A percentile compares a stretch with the other conserved stretches of the same genome.
Conservation (phyloP, 1,284 basidiomycete genomes). For the Paramarasmius palmivorus region DNA sequence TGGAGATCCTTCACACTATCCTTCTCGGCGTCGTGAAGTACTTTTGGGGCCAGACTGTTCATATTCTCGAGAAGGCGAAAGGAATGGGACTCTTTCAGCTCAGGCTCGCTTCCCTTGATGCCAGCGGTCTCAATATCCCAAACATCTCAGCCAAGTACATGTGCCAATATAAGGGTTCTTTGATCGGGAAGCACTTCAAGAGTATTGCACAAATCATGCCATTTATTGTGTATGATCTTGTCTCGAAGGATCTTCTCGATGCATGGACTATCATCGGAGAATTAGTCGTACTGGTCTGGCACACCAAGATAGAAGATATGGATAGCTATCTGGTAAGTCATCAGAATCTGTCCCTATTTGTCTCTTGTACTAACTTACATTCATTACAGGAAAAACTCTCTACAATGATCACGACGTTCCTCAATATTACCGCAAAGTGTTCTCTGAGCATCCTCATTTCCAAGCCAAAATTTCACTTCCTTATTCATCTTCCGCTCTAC, state of each 20-base stretch:
- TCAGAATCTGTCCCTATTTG: too few species aligned
- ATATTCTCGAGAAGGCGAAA: slow-evolving; percentile 8
- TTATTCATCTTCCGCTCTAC: slow-evolving; percentile 20
- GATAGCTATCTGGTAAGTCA: slow-evolving; percentile 14
- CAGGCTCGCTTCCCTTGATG: slow-evolving; percentile 18
- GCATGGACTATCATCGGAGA: slow-evolving; percentile 16
- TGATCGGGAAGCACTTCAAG: slow-evolving; percentile 31
- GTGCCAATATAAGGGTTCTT: slow-evolving; percentile 20
- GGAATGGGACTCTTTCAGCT: slow-evolving; percentile 4
- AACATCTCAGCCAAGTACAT: slow-evolving; percentile 24
- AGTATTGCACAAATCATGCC: slow-evolving; percentile 22
- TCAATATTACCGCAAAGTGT: slow-evolving; percentile 14
- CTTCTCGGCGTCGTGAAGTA: slow-evolving; percentile 37
- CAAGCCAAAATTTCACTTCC: slow-evolving; percentile 24
- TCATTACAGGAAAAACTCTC: slow-evolving; percentile 3
- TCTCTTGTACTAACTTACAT: background rate
- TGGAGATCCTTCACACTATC: slow-evolving; percentile 37
- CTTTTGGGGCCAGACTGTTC: slow-evolving; percentile 24
- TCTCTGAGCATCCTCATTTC: slow-evolving; percentile 18
- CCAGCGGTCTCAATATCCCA: slow-evolving; percentile 20
- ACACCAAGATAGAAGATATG: slow-evolving; percentile 22
- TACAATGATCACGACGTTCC: slow-evolving; percentile 18
- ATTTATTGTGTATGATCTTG: slow-evolving; percentile 23
- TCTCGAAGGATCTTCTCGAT: slow-evolving; percentile 13
- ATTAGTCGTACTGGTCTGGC: slow-evolving; percentile 23